Conservation (phyloP, 306 rosid species). For the Quercus agrifolia region DNA sequence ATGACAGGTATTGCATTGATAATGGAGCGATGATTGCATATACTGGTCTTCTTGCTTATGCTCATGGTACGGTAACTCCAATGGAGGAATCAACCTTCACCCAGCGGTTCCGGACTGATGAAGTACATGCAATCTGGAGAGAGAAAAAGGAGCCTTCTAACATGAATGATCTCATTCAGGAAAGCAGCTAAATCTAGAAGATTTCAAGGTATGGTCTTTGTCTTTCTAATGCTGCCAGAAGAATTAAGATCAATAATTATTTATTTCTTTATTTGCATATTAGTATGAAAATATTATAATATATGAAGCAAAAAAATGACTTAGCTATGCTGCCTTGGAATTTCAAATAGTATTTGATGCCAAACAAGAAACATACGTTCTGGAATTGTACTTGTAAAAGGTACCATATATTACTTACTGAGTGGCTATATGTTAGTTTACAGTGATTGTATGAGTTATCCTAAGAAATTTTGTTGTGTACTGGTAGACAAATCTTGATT, state of each 20-base stretch:
- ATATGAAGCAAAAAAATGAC: background rate
- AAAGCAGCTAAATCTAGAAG: conserved; percentile 7
- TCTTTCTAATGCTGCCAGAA: background rate
- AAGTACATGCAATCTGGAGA: conserved; percentile 93
- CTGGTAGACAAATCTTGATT: background rate
- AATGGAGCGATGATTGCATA: conserved; percentile 98
- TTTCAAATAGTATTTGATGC: background rate
- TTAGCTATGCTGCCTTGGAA: background rate
- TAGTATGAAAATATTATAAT: background rate
- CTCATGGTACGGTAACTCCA: conserved; percentile 60
- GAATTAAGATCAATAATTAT: background rate
- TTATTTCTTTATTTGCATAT: background rate
- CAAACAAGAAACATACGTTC: background rate
- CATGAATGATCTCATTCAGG: conserved; percentile 21
- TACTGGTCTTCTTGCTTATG: conserved; percentile 86
- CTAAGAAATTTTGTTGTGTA: too few relatives aligned
- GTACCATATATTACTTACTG: background rate
- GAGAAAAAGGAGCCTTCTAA: conserved; percentile 32
- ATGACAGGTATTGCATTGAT: conserved; percentile 88
- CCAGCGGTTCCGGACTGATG: conserved; percentile 89
- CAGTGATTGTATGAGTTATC: too few relatives aligned
- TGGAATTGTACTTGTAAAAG: background rate
- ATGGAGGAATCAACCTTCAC: conserved; percentile 77
- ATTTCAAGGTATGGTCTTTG: background rate
- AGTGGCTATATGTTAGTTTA: background rate